phyloP scores from a whole-genome alignment of 2,329 filamentous ascomycete genomes.

The Myotisia sp. region DNA sequence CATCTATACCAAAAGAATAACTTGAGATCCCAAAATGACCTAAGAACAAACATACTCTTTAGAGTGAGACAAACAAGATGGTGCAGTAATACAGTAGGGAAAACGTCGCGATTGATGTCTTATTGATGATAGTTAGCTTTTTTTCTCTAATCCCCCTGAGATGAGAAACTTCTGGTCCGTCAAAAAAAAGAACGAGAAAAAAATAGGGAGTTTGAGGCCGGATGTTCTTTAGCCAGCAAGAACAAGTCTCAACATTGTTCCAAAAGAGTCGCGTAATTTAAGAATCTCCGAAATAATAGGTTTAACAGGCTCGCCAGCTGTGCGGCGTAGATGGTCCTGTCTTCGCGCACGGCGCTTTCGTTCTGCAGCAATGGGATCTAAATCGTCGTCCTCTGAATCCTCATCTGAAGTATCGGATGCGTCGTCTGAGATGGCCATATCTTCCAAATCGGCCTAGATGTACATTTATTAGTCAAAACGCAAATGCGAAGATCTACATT shows the following conservation, averaged over 20 bases:
- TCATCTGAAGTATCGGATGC: slow-evolving; percentile 50
- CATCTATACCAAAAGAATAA: no score
- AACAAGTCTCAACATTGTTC: slow-evolving; percentile 67
- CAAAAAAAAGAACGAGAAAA: not conserved
- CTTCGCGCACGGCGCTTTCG: slow-evolving; percentile 59
- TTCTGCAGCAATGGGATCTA: slow-evolving; percentile 81
- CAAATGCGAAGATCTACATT: not conserved
- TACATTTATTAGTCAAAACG: slow-evolving; percentile 4
- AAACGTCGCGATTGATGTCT: no score
- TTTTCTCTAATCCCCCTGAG: no score
- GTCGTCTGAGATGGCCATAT: slow-evolving; percentile 66
- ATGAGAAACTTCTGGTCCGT: no score
- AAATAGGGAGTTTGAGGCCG: not conserved
- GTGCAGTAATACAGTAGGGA: no score
- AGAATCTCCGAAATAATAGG: slow-evolving; percentile 64
- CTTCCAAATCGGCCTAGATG: slow-evolving; percentile 55
- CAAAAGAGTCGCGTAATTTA: slow-evolving; percentile 65
- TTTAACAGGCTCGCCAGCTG: slow-evolving; percentile 72
- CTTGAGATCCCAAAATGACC: no score
- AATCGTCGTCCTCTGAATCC: slow-evolving; percentile 59
- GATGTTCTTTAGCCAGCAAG: slow-evolving; percentile 50
- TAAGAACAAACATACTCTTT: no score
- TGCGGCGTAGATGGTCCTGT: slow-evolving; percentile 62
- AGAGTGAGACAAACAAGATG: no score
- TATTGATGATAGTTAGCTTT: no score